Percentiles rank a stretch among this genome's conserved stretches.
Evolutionary conservation across 306 rosid species (phyloP).

Genomic region (Prunus dulcis): DNA sequence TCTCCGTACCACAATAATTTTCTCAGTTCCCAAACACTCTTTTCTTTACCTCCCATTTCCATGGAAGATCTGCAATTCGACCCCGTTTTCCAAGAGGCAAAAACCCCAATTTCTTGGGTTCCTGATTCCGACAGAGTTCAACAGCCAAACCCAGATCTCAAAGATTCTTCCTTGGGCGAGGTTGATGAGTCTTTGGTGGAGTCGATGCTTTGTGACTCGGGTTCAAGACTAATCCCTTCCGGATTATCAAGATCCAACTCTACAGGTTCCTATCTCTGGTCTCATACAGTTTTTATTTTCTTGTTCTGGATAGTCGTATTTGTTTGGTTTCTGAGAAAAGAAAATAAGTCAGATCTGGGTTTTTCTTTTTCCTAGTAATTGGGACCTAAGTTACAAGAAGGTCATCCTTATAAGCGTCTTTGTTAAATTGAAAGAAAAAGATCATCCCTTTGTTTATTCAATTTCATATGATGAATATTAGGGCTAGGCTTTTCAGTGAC

Average conservation of each 20-base stretch:
- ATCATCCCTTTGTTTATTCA: background rate
- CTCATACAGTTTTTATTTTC: background rate
- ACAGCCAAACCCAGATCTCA: constrained; percentile 22
- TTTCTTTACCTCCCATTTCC: constrained; percentile 4
- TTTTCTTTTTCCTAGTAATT: background rate
- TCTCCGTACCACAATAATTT: constrained; percentile 1
- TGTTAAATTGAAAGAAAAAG: background rate
- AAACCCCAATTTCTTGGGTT: constrained; percentile 38
- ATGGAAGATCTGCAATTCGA: constrained; percentile 41
- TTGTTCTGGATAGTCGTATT: background rate
- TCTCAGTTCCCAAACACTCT: constrained; percentile 15
- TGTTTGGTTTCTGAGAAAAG: background rate
- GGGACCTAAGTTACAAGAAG: background rate
- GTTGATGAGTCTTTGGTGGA: constrained; percentile 38
- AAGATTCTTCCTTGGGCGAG: constrained; percentile 39
- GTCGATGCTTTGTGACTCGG: constrained; percentile 56
- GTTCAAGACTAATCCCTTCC: constrained; percentile 47
- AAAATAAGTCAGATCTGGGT: background rate
- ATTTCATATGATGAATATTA: background rate
- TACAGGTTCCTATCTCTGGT: constrained; percentile 38
- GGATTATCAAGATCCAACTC: constrained; percentile 57
- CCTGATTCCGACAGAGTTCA: constrained; percentile 9
- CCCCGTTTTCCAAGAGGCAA: constrained; percentile 26
- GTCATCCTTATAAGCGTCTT: too few species aligned
- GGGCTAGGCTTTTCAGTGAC: background rate